Percentiles rank a stretch among this genome's conserved stretches.
phyloP scores from a whole-genome alignment of 2,329 filamentous ascomycete genomes.

The Talaromyces pinophilus region DNA sequence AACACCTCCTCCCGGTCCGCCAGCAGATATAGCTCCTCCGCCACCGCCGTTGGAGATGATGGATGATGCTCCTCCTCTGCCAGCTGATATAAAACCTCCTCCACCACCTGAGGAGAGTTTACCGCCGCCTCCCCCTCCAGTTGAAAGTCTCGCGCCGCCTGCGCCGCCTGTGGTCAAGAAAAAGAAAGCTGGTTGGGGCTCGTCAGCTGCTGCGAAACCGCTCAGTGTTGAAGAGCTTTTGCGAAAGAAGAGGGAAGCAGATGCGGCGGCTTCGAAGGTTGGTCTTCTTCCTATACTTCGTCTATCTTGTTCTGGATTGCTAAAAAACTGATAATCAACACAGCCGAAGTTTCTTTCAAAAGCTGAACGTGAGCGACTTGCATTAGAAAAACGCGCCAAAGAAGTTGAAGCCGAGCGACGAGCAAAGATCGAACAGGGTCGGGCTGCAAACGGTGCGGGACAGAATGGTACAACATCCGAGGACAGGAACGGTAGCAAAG shows the following conservation, averaged over 20 bases:
- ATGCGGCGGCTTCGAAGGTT: constrained; percentile 77
- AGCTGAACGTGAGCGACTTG: constrained; percentile 76
- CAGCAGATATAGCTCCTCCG: constrained; percentile 47
- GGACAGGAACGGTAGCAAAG: constrained; percentile 29
- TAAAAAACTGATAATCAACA: constrained; percentile 25
- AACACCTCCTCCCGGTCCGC: constrained; percentile 45
- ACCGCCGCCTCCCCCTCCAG: constrained; percentile 42
- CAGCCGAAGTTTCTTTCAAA: constrained; percentile 82
- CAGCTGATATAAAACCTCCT: constrained; percentile 43
- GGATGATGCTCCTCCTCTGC: constrained; percentile 46
- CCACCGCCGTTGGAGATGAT: constrained; percentile 46
- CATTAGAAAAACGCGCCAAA: constrained; percentile 73
- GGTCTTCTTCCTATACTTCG: neutral
- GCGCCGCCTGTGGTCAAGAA: constrained; percentile 36
- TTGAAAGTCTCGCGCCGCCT: constrained; percentile 39
- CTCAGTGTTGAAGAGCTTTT: constrained; percentile 84
- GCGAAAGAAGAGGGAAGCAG: constrained; percentile 80
- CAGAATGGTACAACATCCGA: constrained; percentile 28
- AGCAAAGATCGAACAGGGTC: constrained; percentile 45
- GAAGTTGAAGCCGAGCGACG: constrained; percentile 66
- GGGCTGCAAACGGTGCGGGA: constrained; percentile 29
- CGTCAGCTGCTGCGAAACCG: constrained; percentile 50
- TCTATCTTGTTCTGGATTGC: constrained; percentile 11
- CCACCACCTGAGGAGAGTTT: constrained; percentile 43
- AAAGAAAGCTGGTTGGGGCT: constrained; percentile 58